phyloP scores from a whole-genome alignment of 306 rosid species.

The Vicia sativa region DNA sequence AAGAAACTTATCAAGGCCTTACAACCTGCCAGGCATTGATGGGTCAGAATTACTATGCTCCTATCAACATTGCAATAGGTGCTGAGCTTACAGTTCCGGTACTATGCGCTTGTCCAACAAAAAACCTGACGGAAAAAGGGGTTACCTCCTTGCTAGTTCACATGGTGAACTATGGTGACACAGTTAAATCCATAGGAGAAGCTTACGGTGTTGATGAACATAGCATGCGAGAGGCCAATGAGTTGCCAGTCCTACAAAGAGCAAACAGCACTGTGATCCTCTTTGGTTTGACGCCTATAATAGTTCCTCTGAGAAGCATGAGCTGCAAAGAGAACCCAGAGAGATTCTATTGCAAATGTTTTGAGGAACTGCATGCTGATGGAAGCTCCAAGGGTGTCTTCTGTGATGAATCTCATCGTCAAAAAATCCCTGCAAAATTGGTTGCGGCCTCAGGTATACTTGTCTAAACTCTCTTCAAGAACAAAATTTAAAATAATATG shows the following conservation, averaged over 20 bases:
- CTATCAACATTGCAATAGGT: constrained; percentile 35
- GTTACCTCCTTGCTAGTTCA: constrained; percentile 46
- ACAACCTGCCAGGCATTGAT: constrained; percentile 57
- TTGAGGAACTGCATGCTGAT: constrained; percentile 20
- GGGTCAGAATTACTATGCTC: constrained; percentile 54
- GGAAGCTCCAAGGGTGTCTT: constrained; percentile 20
- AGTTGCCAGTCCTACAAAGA: constrained; percentile 26
- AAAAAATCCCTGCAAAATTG: constrained; percentile 38
- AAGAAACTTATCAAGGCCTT: constrained; percentile 50
- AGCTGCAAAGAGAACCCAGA: constrained; percentile 43
- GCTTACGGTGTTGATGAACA: constrained; percentile 43
- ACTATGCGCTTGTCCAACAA: constrained; percentile 55
- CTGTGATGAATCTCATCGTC: constrained; percentile 28
- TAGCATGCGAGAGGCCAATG: constrained; percentile 50
- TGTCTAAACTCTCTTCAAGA: constrained; percentile 25
- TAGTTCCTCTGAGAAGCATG: constrained; percentile 52
- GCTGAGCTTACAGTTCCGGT: constrained; percentile 47
- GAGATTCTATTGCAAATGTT: constrained; percentile 50
- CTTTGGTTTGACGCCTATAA: constrained; percentile 36
- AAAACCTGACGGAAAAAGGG: constrained; percentile 44
- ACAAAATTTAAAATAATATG: constrained; percentile 10
- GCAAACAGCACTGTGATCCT: constrained; percentile 24
- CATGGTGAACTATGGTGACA: constrained; percentile 39
- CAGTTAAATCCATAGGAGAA: constrained; percentile 41
- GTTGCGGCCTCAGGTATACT: constrained; percentile 43